These are phyloP conservation scores for Cladophialophora exuberans DNA, from an alignment of 2,329 filamentous ascomycete genomes.

Conservation along the genomic window DNA sequence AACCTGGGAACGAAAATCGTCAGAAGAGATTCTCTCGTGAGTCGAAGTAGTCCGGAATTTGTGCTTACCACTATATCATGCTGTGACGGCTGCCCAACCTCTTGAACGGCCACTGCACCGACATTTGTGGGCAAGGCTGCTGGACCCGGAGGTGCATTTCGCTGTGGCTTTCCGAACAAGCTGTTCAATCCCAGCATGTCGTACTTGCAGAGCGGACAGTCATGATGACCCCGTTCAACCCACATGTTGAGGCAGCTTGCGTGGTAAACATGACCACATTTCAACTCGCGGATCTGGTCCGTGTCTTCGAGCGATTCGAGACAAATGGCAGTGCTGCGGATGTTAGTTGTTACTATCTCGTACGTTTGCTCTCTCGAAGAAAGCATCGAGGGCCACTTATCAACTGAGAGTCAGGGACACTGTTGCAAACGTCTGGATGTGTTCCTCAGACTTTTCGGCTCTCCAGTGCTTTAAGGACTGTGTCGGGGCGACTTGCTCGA, in stretches of 20 bases:
- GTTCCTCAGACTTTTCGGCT: conserved; percentile 19
- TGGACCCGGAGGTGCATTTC: too few species aligned
- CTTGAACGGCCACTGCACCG: too few species aligned
- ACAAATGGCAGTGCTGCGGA: conserved; percentile 26
- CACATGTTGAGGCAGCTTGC: conserved; percentile 24
- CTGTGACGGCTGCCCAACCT: background rate
- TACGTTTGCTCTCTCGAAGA: too few species aligned
- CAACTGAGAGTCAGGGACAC: conserved; percentile 21
- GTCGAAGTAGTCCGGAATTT: too few species aligned
- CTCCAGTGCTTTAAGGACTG: conserved; percentile 25
- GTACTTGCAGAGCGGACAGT: conserved; percentile 29
- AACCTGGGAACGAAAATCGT: too few species aligned
- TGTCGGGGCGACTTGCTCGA: conserved; percentile 24
- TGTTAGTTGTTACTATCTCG: conserved; percentile 18
- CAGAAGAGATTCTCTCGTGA: too few species aligned
- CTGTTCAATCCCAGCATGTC: conserved; percentile 26
- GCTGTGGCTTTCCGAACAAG: too few species aligned
- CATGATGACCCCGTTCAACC: conserved; percentile 29
- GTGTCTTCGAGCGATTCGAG: conserved; percentile 25
- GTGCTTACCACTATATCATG: too few species aligned
- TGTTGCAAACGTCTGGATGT: conserved; percentile 27
- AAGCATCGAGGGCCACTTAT: too few species aligned
- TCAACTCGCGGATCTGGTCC: conserved; percentile 26
- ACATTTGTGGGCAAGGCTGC: too few species aligned
- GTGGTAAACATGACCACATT: conserved; percentile 28